Base-by-base conservation (phyloP, 495 filamentous ascomycete species). In the Penicillium riverlandense region DNA sequence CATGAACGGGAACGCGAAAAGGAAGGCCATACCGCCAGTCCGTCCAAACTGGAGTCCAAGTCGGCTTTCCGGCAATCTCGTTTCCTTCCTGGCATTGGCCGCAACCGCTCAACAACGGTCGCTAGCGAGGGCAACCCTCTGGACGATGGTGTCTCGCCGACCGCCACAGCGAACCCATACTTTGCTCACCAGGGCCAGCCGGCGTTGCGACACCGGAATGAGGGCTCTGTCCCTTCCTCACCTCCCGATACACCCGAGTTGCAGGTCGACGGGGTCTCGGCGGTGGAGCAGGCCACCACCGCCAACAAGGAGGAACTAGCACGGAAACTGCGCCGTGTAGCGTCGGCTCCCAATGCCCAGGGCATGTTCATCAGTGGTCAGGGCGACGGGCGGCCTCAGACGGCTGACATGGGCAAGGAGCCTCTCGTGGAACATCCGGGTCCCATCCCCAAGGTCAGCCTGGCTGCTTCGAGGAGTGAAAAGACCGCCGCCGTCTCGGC, bases 161-260 rank as follows among this genome's bases (percentile, higher is more conserved):
- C 89, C 12, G 94, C 91, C 11, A 82, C 90, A 50, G 94, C 90
- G 28, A 98, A 98, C 58, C 92, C 92, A 4, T 98, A 98, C 59
- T 98, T 98, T 63, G 85, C 83, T 38, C 94, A 97, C 62, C 92
- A 98, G 62, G 92, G 92, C 42, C 91, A 89, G 47, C 92, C 92
- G 13, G 82, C 86, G 41, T 69, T 97, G 51, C 80, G 92, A 51
- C 92, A 98, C 69, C 90, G 90, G 66, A 94, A 96, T 62, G 88
- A 95, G 34, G 86, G 84, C 56, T 95, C 87, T 52, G 85, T 92
- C n/a, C 92, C 92, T 15, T 89, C 90, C 1, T 95, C 90, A 32
- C 94, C 92, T n/a, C 90, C 92, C 22, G 90, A 95, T 66, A 92
- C 89, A 5, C 92, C 92, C 36, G 70, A 75, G 45, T 68, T 86